These are phyloP conservation scores for Chlorella sorokiniana DNA, from an alignment of 139 green algal species.

Conservation along the genomic window DNA sequence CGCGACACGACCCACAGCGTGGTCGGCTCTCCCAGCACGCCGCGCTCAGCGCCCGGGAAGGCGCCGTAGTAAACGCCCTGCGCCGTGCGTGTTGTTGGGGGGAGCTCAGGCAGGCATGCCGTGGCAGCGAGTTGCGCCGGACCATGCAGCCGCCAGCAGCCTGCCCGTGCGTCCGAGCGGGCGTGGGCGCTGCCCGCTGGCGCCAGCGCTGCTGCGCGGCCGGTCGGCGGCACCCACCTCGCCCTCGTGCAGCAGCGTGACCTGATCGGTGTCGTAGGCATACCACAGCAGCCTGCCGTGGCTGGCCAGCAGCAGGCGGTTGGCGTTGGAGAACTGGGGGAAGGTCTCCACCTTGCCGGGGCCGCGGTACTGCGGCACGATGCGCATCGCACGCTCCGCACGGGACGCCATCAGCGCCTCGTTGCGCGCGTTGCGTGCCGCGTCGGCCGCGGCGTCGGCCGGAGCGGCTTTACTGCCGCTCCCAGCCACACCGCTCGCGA, in stretches of 20 bases:
- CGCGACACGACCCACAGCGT: conserved; percentile 71
- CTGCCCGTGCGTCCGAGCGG: no score
- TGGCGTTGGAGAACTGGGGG: conserved; percentile 26
- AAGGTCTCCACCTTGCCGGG: conserved; percentile 21
- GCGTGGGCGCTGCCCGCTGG: no score
- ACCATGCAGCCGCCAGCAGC: no score
- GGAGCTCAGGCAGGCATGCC: no score
- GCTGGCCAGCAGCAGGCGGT: conserved; percentile 58
- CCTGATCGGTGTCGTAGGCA: conserved; percentile 47
- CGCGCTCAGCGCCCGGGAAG: conserved; percentile 57
- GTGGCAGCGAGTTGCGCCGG: no score
- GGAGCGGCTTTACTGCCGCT: neutral
- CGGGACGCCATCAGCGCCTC: neutral
- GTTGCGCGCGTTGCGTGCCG: no score
- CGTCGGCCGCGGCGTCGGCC: neutral
- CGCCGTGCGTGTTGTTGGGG: no score
- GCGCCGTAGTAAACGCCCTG: conserved; percentile 77
- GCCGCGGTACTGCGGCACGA: conserved; percentile 1
- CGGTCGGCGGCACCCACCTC: conserved; percentile 48
- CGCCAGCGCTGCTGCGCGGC: no score
- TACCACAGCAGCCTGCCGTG: conserved; percentile 76
- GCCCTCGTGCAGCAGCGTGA: conserved; percentile 69
- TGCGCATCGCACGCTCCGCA: conserved; percentile 9
- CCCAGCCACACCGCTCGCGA: neutral
- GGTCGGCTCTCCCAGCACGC: conserved; percentile 21